Conservation (phyloP, 306 rosid genomes). For the Vachellia pachyceras region DNA sequence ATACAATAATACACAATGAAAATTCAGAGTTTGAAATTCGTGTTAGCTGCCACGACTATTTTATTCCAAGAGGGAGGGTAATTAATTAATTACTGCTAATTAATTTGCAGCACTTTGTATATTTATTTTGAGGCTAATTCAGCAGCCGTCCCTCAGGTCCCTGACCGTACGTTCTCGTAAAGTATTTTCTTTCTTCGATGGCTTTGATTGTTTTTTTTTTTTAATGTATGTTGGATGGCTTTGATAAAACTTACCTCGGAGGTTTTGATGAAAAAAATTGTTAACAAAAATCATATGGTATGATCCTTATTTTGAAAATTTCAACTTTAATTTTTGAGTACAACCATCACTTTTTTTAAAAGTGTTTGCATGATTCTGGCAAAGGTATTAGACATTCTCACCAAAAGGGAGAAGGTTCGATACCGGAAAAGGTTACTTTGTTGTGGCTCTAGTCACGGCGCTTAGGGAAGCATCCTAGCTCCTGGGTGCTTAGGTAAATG, state of each 20-base stretch:
- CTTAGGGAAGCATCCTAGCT: too few relatives aligned
- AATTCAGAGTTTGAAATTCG: neutral
- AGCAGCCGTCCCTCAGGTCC: neutral
- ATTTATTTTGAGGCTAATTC: neutral
- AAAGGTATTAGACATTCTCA: too few relatives aligned
- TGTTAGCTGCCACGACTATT: neutral
- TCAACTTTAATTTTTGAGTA: too few relatives aligned
- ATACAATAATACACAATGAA: neutral
- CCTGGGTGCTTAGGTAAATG: too few relatives aligned
- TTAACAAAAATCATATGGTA: neutral
- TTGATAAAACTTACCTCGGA: too few relatives aligned
- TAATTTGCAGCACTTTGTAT: neutral
- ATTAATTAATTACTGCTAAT: neutral
- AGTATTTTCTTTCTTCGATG: neutral
- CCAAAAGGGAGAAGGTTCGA: too few relatives aligned
- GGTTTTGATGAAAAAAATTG: neutral
- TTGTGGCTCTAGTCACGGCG: too few relatives aligned
- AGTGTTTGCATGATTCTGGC: too few relatives aligned
- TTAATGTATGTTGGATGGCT: too few relatives aligned
- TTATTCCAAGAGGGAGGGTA: neutral
- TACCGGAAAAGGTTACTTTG: too few relatives aligned
- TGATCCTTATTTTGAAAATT: neutral
- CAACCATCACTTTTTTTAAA: too few relatives aligned
- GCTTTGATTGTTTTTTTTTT: neutral
- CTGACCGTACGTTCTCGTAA: neutral